phyloP scores from a whole-genome alignment of 371 early-diverging fungal species.

The Actinomortierella ambigua region DNA sequence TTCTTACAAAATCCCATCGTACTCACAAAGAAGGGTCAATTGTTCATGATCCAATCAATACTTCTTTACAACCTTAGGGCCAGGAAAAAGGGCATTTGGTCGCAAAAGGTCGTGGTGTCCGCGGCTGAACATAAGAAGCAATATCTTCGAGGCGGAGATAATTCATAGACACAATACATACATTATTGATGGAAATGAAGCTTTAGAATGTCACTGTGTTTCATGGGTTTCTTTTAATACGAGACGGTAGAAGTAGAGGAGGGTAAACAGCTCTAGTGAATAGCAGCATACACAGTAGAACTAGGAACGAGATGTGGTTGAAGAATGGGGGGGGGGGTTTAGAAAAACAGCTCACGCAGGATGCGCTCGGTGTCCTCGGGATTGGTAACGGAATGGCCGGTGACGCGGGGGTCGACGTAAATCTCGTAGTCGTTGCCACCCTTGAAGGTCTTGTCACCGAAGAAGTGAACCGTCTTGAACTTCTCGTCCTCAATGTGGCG shows the following conservation, averaged over 20 bases:
- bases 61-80: conserved; percentile 5
- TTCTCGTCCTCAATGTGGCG: conserved; percentile 88
- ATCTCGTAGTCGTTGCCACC: conserved; percentile 99
- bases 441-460: conserved; percentile 98
- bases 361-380: conserved; percentile 94
- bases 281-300: too few relatives aligned
- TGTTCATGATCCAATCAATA: neutral
- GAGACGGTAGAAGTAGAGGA: too few relatives aligned
- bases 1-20: too few relatives aligned
- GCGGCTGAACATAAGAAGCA: conserved; percentile 49
- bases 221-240: too few relatives aligned
- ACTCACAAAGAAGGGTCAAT: conserved; percentile 1
- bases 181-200: too few relatives aligned
- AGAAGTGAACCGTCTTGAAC: conserved; percentile 96
- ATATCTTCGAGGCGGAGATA: conserved; percentile 26
- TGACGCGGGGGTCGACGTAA: conserved; percentile 82
- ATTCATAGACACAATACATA: too few relatives aligned
- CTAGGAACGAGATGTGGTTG: too few relatives aligned
- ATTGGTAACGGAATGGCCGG: conserved; percentile 87
- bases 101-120: conserved; percentile 38
- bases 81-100: conserved; percentile 47
- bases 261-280: too few relatives aligned
- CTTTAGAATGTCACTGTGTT: too few relatives aligned
- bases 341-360: conserved; percentile 84
- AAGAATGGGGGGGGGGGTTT: too few relatives aligned